Evolutionary conservation across 1,139 yeast species (phyloP), one percentile per base, ranked within the genome.

Genomic region (Saccharomyces hybrid): DNA sequence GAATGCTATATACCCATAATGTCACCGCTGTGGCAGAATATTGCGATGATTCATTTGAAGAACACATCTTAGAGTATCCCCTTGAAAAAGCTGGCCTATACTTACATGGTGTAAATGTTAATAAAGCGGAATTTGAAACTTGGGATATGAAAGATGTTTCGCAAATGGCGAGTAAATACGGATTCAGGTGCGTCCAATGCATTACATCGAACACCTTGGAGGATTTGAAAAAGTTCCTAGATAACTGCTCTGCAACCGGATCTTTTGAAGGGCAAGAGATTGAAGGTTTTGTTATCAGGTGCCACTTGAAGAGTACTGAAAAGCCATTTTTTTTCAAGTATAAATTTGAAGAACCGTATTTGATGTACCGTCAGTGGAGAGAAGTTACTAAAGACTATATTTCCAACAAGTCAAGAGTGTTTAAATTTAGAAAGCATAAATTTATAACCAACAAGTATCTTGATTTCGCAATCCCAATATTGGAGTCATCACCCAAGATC

Each of bases 271-370:
- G 78, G 2, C 73, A 76, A 48, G 97, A 89, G 61, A 79, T 88
- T 5, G 99, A 95, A 72, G 99, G 99, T 0, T 95, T 93, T 73
- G 99, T 95, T 1, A 76, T 95, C 5, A 76, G 99, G 52, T 81
- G 93, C 62, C 66, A 64, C 3, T 53, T 59, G 13, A 54, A 54
- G 13, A 62, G 59, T 23, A 55, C 56, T 26, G 54, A 54, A 2
- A 69, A 66, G 13, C 86, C 83, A 58, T 51, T 79, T 64, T 89
- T 95, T 70, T 95, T 90, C 80, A 95, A 95, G 72, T 93, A 77
- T 74, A 95, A 95, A 70, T 93, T 95, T 68, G 96, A 90, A 62
- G 97, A 95, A 70, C 99, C 99, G 0, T 95, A 95, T 65, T 73
- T 89, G 52, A 78, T 95, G 76, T 95, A 90, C 68, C 78, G 99